Evolutionary conservation across 257 asterid species (phyloP), one percentile per base, ranked within the genome.

Genomic region (Nicotiana otophora): DNA sequence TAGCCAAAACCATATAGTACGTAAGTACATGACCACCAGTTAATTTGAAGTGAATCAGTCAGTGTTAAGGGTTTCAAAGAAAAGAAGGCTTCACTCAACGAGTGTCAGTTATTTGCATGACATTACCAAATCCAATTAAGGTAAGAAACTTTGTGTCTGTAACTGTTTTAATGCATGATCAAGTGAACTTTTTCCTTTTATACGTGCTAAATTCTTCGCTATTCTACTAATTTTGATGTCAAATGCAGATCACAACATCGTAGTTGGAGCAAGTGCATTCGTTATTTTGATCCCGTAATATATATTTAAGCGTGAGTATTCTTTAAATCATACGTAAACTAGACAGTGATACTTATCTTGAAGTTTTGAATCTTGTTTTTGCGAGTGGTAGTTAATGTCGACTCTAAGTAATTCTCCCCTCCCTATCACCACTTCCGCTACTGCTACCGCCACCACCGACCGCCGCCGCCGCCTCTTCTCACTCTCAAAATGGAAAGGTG

Each of bases 401-500:
- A 57, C 79, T 23, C 31, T 42, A 2, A 23, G 12, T 36, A 36
- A 36, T 17, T 48, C 57, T 78, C 5, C 57, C 48, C 36, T 28
- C 26, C 85, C 66, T 82, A 54, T 4, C 67, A 82, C 77, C 81
- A 74, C 64, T 51, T 7, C 82, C 84, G 81, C 84, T 62, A 31
- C 34, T 76, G 33, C 77, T 14, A 7, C 34, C 66, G 0, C 31
- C 14, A 3, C 19, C 55, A 1, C 64, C 26, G 7, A 84, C 80
- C 23, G 7, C 42, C 68, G 11, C 33, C 82, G 54, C 36, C 60
- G 60, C 26, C 66, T 3, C 33, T 67, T 46, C 4, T 42, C 82
- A 2, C 30, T 82, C 6, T 42, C 83, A 55, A 30, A 26, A 0
- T 92, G 94, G 94, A 85, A 87, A 28, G 98, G 97, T 23, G 97